Base-by-base conservation (phyloP, 495 filamentous ascomycete species). In the Penicillium pancosmium region DNA sequence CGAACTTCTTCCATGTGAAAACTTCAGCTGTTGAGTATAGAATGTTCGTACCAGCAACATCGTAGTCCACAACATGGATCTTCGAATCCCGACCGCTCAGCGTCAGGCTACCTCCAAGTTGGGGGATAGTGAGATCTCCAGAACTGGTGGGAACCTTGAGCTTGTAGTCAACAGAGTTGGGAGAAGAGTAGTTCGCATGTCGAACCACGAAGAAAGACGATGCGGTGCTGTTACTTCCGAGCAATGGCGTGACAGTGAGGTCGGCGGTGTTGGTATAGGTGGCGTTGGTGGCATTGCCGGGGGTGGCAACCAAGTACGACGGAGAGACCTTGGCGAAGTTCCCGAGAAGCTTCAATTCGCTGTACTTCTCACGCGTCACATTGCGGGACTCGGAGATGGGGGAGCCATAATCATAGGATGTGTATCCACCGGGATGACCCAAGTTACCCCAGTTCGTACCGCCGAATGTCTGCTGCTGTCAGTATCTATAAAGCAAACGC, bases 401-500 rank as follows among this genome's bases (percentile, higher is more conserved):
- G 34, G 87, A 82, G 38, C 82, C 86, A 62, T 90, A 92, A 62
- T 92, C 86, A 62, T 92, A 91, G 3, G 82, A 87, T 2, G 89
- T 90, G 64, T 91, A 92, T 13, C 86, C 87, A 15, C 84, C 85
- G 3, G 88, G 81, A 61, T 89, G 81, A 1, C 89, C 89, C 31
- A 93, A 69, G 63, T 93, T 92, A 12, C 90, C 91, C 91, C 90
- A 93, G 69, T 93, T 94, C 2, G 89, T 90, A n/a, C 88, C 89
- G 35, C 89, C 89, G 46, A 78, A 88, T 1, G 76, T 84, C 84
- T 86, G 36, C 12, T 19, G 16, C 67, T 67, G 56, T 48, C 52
- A 54, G 7, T n/a, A 12, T 15, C 18, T 19, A 12, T 12, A 7
- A n/a, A 16, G 2, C 21, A 19, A 52, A n/a, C 5, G 15, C 3